Evolutionary conservation across 2,329 filamentous ascomycete species (phyloP).

Genomic region (Tolypocladium inflatum): DNA sequence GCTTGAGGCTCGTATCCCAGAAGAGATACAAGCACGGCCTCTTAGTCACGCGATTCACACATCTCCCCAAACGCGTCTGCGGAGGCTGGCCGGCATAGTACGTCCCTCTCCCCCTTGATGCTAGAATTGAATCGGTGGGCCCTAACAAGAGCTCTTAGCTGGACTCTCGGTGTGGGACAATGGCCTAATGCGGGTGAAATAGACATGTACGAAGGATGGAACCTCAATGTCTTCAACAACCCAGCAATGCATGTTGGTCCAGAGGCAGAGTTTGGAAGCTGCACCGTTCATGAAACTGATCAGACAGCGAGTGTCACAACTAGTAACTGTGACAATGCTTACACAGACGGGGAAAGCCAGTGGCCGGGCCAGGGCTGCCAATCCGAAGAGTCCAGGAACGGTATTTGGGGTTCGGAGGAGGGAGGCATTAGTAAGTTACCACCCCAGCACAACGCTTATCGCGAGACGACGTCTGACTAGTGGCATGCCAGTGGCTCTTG

Average conservation of each 20-base stretch:
- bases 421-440: conserved; percentile 1
- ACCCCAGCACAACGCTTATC: no score
- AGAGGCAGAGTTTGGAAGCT: background rate
- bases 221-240: conserved; percentile 38
- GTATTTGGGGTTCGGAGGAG: background rate
- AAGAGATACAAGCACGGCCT: conserved; percentile 53
- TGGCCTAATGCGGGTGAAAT: conserved; percentile 55
- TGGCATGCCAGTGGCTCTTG: conserved; percentile 19
- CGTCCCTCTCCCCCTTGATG: conserved; percentile 6
- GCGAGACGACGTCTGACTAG: no score
- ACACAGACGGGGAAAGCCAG: background rate
- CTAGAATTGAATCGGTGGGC: background rate
- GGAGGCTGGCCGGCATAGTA: conserved; percentile 62
- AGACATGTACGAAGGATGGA: conserved; percentile 58
- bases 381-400: background rate
- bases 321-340: conserved; percentile 1
- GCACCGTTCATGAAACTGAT: background rate
- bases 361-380: conserved; percentile 1
- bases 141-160: conserved; percentile 13
- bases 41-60: conserved; percentile 40
- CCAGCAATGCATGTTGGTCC: conserved; percentile 40
- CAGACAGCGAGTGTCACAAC: background rate
- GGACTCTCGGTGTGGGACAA: conserved; percentile 32
- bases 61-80: conserved; percentile 53
- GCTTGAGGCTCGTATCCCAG: conserved; percentile 57